These are phyloP conservation scores for Volutella citrinella DNA, from an alignment of 2,329 filamentous ascomycete species.

Conservation along the genomic window DNA sequence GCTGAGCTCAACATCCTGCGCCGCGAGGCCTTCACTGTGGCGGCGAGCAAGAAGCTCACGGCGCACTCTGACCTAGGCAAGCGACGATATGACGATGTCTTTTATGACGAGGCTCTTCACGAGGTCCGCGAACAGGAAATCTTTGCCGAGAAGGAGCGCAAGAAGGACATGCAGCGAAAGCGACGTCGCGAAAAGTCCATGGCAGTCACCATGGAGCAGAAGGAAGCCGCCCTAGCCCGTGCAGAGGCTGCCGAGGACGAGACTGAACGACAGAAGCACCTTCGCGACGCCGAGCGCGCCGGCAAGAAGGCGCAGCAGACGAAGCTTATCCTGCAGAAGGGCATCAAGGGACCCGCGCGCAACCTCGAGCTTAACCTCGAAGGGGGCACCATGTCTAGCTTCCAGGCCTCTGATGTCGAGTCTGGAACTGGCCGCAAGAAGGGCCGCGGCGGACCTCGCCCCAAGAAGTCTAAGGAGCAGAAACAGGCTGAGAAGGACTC, in stretches of 20 bases:
- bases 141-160: slow-evolving; percentile 94
- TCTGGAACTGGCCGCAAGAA: slow-evolving; percentile 42
- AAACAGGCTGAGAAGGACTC: slow-evolving; percentile 79
- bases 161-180: slow-evolving; percentile 99
- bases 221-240: slow-evolving; percentile 76
- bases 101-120: slow-evolving; percentile 77
- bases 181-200: slow-evolving; percentile 93
- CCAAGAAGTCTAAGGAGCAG: slow-evolving; percentile 88
- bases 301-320: slow-evolving; percentile 93
- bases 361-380: slow-evolving; percentile 77
- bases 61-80: slow-evolving; percentile 69
- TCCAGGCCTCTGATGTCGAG: slow-evolving; percentile 65
- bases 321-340: slow-evolving; percentile 80
- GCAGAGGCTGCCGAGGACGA: slow-evolving; percentile 79
- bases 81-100: slow-evolving; percentile 70
- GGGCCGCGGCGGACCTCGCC: slow-evolving; percentile 60
- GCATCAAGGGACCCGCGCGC: slow-evolving; percentile 72
- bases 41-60: slow-evolving; percentile 59
- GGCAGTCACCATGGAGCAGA: slow-evolving; percentile 87
- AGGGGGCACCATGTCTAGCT: slow-evolving; percentile 81
- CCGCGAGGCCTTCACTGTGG: slow-evolving; percentile 56
- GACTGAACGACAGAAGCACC: slow-evolving; percentile 73
- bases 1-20: slow-evolving; percentile 60
- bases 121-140: slow-evolving; percentile 89
- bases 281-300: slow-evolving; percentile 83